Percentiles rank a stretch among this genome's conserved stretches.
These are phyloP conservation scores for Schizophyllum amplum DNA, from an alignment of 1,284 basidiomycete species.

Conservation along the genomic window DNA sequence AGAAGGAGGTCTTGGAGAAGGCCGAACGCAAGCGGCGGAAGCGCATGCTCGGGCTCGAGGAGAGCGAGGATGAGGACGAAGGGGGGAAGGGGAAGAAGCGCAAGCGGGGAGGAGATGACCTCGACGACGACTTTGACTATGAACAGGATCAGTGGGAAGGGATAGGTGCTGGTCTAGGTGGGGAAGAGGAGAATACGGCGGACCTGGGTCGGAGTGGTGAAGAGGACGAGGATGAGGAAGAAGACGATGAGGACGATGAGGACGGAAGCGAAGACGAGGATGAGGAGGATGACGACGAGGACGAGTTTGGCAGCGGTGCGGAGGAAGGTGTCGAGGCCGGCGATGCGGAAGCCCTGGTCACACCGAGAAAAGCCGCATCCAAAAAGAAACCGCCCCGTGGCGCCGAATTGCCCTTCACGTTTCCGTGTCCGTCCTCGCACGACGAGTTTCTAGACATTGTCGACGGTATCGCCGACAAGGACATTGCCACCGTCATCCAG, in stretches of 20 bases:
- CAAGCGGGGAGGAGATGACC: slow-evolving; percentile 70
- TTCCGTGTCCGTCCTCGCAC: slow-evolving; percentile 81
- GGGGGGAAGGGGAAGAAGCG: slow-evolving; percentile 30
- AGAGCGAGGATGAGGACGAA: slow-evolving; percentile 53
- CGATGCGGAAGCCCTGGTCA: slow-evolving; percentile 35
- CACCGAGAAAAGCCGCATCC: slow-evolving; percentile 19
- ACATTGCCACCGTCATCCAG: slow-evolving; percentile 80
- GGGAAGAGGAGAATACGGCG: slow-evolving; percentile 37
- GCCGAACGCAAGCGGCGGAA: slow-evolving; percentile 76
- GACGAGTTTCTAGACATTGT: slow-evolving; percentile 85
- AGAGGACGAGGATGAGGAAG: slow-evolving; percentile 28
- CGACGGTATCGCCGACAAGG: slow-evolving; percentile 57
- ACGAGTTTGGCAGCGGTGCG: slow-evolving; percentile 28
- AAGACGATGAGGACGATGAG: slow-evolving; percentile 27
- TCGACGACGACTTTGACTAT: slow-evolving; percentile 86
- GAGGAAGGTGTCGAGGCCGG: slow-evolving; percentile 33
- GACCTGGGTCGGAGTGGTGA: no score
- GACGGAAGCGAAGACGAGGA: slow-evolving; percentile 30
- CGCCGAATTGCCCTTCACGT: slow-evolving; percentile 85
- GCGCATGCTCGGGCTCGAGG: slow-evolving; percentile 83
- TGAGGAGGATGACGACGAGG: slow-evolving; percentile 34
- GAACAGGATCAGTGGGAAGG: slow-evolving; percentile 33
- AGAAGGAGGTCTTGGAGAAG: slow-evolving; percentile 80
- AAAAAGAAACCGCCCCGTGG: slow-evolving; percentile 20
- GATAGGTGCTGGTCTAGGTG: slow-evolving; percentile 46